Base-by-base conservation (phyloP, 176 grass and related monocot genomes). In the Zizania latifolia region DNA sequence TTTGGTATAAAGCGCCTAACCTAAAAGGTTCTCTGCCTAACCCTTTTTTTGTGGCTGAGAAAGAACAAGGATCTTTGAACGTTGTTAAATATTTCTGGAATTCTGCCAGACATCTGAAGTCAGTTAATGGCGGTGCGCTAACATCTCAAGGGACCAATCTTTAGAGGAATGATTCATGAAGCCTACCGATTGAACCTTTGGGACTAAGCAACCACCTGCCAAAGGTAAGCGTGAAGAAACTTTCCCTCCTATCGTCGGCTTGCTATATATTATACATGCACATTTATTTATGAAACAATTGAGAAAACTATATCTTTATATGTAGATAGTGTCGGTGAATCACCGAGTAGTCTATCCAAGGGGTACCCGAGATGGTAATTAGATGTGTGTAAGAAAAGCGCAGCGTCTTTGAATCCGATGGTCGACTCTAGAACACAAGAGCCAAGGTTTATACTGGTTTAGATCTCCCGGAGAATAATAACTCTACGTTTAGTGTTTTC, bases 11-110 rank as follows among this genome's bases (percentile, higher is more conserved):
- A 69, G 44, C n/a, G 68, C 86, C 86, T 79, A 88, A 83, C 75
- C 80, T 79, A 83, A 45, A n/a, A 74, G 4, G 70, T 83, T 79
- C 69, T 75, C 11, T 83, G 81, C 81, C 86, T 88, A 88, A 88
- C 86, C 35, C 75, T 68, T 67, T 51, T 30, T 67, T 44, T 39
- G 69, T 79, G 15, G 41, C n/a, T 70, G 74, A 51, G 68, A 68
- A 68, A 68, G 51, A 75, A 70, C 59, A 14, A 8, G 40, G 40
- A 58, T 50, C 28, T 34, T 34, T 33, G 39, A 21, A 35, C 80
- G 51, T 83, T 37, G 72, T 72, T 58, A 78, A 72, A 48, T 15
- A 58, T 68, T 79, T 78, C 60, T 62, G 69, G 68, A 28, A 62
- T 53, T 12, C 16, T 53, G 48, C 19, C n/a, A 83, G 60, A 51